These are phyloP conservation scores for Phytophthora uliginosa DNA, from an alignment of 352 stramenopile species.

Conservation along the genomic window DNA sequence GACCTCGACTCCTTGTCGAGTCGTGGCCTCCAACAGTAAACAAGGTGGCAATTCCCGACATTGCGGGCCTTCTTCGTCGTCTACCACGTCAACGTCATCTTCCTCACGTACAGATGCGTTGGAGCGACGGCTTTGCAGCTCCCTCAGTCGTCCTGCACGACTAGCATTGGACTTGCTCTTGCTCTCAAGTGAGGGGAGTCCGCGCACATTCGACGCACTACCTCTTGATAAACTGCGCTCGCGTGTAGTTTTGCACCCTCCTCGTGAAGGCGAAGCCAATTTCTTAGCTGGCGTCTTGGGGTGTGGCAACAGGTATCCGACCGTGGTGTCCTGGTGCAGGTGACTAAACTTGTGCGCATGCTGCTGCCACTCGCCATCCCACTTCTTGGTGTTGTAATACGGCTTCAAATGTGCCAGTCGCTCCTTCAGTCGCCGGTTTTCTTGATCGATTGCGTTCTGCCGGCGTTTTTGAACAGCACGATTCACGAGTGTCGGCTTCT, in stretches of 20 bases:
- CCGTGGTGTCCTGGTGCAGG: conserved; percentile 71
- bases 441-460: conserved; percentile 64
- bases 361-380: conserved; percentile 81
- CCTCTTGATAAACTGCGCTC: conserved; percentile 14
- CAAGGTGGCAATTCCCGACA: conserved; percentile 45
- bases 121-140: conserved; percentile 11
- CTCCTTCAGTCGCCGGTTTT: conserved; percentile 73
- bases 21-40: conserved; percentile 74
- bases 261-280: conserved; percentile 7
- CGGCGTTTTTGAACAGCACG: conserved; percentile 57
- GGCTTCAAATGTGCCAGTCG: conserved; percentile 67
- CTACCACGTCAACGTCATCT: conserved; percentile 14
- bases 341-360: conserved; percentile 64
- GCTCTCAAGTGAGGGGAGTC: conserved; percentile 28
- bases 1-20: conserved; percentile 66
- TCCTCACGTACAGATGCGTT: conserved; percentile 10
- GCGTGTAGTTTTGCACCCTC: conserved; percentile 24
- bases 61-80: conserved; percentile 37
- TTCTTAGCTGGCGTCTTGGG: conserved; percentile 35
- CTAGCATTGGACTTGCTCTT: conserved; percentile 23
- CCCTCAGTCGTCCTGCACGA: conserved; percentile 25
- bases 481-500: conserved; percentile 76
- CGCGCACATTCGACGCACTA: neutral
- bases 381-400: conserved; percentile 79
- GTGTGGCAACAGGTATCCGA: conserved; percentile 70